These are phyloP conservation scores for Alternaria sp. DNA, from an alignment of 2,329 filamentous ascomycete species.

Conservation along the genomic window DNA sequence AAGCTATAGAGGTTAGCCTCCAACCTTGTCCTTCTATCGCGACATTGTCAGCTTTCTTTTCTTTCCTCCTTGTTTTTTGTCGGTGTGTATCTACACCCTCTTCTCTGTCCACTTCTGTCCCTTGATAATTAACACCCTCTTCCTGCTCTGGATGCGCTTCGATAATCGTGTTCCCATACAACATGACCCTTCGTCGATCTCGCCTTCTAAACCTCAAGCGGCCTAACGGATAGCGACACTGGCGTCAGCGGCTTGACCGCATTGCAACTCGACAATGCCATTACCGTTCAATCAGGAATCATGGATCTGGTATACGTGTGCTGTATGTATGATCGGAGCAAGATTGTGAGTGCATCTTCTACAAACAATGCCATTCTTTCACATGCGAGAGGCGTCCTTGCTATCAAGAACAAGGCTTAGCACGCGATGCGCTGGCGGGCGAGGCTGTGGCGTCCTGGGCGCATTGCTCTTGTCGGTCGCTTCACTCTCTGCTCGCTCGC, in stretches of 20 bases:
- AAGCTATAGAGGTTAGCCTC: conserved; percentile 14
- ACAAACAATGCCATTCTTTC: not conserved
- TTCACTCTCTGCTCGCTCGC: not conserved
- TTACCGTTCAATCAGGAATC: conserved; percentile 52
- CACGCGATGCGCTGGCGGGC: conserved; percentile 1
- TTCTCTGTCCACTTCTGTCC: not conserved
- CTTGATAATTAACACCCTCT: not conserved
- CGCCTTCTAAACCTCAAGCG: conserved; percentile 16
- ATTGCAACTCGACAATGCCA: conserved; percentile 22
- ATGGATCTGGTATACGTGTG: conserved; percentile 58
- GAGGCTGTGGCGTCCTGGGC: not conserved
- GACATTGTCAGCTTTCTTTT: conserved; percentile 9
- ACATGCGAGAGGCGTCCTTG: not conserved
- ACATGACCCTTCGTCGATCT: conserved; percentile 31
- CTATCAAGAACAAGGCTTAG: conserved; percentile 3
- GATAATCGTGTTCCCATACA: conserved; percentile 11
- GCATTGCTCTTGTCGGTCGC: not conserved
- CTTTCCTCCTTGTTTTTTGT: not conserved
- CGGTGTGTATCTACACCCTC: not conserved
- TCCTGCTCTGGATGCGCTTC: conserved; percentile 10
- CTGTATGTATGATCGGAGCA: conserved; percentile 51
- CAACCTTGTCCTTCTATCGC: not conserved
- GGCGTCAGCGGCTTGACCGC: conserved; percentile 4
- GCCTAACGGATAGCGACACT: conserved; percentile 24
- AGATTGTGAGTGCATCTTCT: conserved; percentile 51